Conservation (phyloP, 1,284 basidiomycete genomes). For the Rugosomyces carneus region DNA sequence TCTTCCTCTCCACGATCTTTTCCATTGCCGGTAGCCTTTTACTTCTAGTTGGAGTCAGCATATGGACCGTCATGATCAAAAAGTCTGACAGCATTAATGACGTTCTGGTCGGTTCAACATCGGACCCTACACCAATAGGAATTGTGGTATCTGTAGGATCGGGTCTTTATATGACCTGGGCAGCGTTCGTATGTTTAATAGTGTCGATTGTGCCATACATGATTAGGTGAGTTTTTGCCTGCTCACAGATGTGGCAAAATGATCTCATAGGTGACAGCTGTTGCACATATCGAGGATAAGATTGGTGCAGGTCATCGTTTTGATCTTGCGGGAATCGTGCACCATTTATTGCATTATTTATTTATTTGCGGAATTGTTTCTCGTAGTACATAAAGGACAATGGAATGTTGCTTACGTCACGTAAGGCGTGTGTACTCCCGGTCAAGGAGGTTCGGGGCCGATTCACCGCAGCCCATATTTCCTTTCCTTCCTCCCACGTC, state of each 20-base stretch:
- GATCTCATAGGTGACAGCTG: constrained; percentile 33
- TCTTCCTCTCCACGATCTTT: constrained; percentile 60
- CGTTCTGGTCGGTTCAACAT: constrained; percentile 34
- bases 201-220: constrained; percentile 66
- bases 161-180: constrained; percentile 64
- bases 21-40: constrained; percentile 56
- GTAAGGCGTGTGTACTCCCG: no score
- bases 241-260: background rate
- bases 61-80: constrained; percentile 72
- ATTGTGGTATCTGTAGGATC: constrained; percentile 56
- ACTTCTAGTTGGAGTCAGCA: constrained; percentile 60
- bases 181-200: constrained; percentile 58
- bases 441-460: background rate
- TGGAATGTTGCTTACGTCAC: background rate
- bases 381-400: background rate
- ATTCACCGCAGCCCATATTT: constrained; percentile 2
- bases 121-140: constrained; percentile 42
- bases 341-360: background rate
- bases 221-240: constrained; percentile 46
- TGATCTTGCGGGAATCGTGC: background rate
- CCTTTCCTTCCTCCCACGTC: constrained; percentile 3
- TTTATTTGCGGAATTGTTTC: background rate
- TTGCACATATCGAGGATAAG: constrained; percentile 66
- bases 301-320: constrained; percentile 16
- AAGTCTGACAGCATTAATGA: constrained; percentile 56